These are phyloP conservation scores for Mortierella alpina DNA, from an alignment of 192 early-diverging fungal genomes.

Conservation along the genomic window DNA sequence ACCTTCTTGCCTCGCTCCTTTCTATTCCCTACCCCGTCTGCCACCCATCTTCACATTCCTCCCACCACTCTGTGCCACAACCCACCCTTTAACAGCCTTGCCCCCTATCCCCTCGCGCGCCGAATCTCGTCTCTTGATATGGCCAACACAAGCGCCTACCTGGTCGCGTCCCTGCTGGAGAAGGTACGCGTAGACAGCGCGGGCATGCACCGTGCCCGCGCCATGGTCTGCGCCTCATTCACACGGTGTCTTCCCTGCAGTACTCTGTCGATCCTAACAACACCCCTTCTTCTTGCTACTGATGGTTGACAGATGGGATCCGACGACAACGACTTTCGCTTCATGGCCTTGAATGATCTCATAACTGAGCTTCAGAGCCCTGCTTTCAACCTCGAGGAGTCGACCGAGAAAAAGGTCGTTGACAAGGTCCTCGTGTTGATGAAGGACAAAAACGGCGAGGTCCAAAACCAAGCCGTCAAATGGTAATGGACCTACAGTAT, in stretches of 20 bases:
- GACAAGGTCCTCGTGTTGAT: slow-evolving; percentile 65
- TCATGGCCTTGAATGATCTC: slow-evolving; percentile 87
- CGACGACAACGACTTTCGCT: slow-evolving; percentile 85
- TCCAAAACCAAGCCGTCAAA: slow-evolving; percentile 84
- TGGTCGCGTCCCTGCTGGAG: slow-evolving; percentile 76
- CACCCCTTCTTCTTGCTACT: not conserved
- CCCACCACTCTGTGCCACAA: not conserved
- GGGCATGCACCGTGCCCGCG: not conserved
- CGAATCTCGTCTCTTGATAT: slow-evolving; percentile 15
- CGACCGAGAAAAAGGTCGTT: slow-evolving; percentile 74
- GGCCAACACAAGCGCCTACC: slow-evolving; percentile 66
- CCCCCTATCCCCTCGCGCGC: too few relatives aligned
- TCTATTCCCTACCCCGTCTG: not conserved
- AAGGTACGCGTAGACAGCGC: slow-evolving; percentile 61
- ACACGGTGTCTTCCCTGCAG: not conserved
- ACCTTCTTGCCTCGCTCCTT: not conserved
- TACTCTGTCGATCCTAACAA: not conserved
- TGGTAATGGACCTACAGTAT: slow-evolving; percentile 53
- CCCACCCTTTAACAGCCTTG: too few relatives aligned
- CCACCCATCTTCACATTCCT: not conserved
- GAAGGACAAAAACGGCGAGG: slow-evolving; percentile 86
- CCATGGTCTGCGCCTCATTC: not conserved
- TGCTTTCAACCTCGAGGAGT: slow-evolving; percentile 63
- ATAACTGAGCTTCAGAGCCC: slow-evolving; percentile 77
- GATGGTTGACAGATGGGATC: slow-evolving; percentile 61